Conservation (phyloP, 345 rosid genomes). For the Balakata baccata region DNA sequence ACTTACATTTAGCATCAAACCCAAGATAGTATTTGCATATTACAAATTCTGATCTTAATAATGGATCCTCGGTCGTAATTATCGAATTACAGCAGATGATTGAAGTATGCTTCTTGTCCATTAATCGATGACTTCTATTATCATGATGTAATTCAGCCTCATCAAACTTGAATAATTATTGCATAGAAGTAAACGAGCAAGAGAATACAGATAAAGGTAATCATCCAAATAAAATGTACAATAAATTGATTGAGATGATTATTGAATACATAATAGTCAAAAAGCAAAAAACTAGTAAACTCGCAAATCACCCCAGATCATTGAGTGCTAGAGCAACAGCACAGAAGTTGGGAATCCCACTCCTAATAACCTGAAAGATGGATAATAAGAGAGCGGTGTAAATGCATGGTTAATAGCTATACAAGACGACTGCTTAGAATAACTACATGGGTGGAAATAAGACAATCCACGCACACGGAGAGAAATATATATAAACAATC, state of each 20-base stretch:
- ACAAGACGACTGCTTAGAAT: neutral
- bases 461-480: neutral
- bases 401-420: neutral
- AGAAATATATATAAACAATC: neutral
- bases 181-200: neutral
- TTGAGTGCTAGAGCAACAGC: slow-evolving; percentile 86
- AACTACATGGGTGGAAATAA: neutral
- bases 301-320: slow-evolving; percentile 62
- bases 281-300: neutral
- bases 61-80: neutral
- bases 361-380: slow-evolving; percentile 63
- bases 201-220: neutral
- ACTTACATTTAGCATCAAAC: neutral
- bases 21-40: neutral
- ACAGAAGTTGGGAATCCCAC: slow-evolving; percentile 90
- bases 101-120: neutral
- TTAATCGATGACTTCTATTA: neutral
- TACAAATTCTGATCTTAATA: neutral
- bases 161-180: neutral
- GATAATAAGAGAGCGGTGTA: neutral
- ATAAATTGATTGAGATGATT: neutral
- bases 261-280: neutral
- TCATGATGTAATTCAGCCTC: neutral
- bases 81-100: neutral
- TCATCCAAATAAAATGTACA: neutral